These are phyloP conservation scores for Trichoderma sp. DNA, from an alignment of 2,329 filamentous ascomycete species.

Conservation along the genomic window DNA sequence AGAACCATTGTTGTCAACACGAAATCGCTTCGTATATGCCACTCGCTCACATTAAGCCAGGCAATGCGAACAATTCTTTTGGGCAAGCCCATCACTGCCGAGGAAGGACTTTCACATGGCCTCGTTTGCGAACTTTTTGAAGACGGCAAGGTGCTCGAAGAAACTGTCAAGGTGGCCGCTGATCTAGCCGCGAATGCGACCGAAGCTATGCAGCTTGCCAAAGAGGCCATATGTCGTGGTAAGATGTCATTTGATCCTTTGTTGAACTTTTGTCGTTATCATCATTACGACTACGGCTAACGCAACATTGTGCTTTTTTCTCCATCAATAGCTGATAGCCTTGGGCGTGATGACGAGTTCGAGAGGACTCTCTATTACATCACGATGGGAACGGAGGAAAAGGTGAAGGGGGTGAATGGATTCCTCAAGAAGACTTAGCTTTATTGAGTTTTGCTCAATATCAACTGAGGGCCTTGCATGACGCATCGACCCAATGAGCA, in stretches of 20 bases:
- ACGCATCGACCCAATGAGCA: neutral
- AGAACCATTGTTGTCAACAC: neutral
- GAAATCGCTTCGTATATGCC: neutral
- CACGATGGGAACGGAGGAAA: conserved; percentile 38
- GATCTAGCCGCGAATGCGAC: conserved; percentile 29
- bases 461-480: neutral
- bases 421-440: conserved; percentile 31
- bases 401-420: conserved; percentile 32
- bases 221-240: conserved; percentile 35
- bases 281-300: neutral
- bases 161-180: conserved; percentile 30
- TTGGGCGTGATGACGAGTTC: conserved; percentile 35
- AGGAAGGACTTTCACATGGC: conserved; percentile 31
- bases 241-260: conserved; percentile 17
- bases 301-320: neutral
- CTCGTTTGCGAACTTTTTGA: conserved; percentile 32
- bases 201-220: conserved; percentile 32
- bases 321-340: conserved; percentile 28
- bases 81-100: conserved; percentile 31
- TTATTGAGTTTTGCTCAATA: neutral
- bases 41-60: conserved; percentile 24
- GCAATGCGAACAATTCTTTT: conserved; percentile 35
- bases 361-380: conserved; percentile 40
- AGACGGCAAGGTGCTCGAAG: conserved; percentile 30
- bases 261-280: conserved; percentile 2